A percentile compares a stretch with the other conserved stretches of the same genome.
phyloP scores from a whole-genome alignment of 192 early-diverging fungal species.

The Coemansia sp. region DNA sequence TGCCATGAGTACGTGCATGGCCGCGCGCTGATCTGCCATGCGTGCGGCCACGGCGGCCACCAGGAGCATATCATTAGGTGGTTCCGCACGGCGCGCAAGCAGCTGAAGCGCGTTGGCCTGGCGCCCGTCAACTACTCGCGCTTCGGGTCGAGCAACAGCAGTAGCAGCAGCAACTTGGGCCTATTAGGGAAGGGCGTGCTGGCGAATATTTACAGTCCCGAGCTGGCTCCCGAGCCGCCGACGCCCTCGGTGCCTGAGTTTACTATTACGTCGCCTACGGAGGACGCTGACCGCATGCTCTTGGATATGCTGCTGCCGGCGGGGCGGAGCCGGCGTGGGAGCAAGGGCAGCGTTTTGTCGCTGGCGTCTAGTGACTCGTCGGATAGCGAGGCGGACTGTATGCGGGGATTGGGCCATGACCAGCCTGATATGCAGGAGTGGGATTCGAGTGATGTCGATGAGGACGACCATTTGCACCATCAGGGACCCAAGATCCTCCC shows the following conservation, averaged over 20 bases:
- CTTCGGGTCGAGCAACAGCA: conserved; percentile 22
- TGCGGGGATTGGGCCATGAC: background rate
- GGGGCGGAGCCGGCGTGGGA: background rate
- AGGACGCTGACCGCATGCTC: background rate
- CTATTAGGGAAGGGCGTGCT: background rate
- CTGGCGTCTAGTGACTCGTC: conserved; percentile 12
- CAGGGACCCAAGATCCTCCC: background rate
- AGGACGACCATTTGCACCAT: conserved; percentile 31
- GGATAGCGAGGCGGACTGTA: background rate
- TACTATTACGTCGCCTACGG: background rate
- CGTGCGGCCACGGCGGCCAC: conserved; percentile 57
- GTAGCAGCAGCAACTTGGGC: conserved; percentile 30
- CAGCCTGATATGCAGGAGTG: background rate
- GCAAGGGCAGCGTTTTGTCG: conserved; percentile 13
- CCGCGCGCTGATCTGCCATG: conserved; percentile 52
- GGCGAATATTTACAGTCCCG: background rate
- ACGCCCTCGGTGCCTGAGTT: background rate
- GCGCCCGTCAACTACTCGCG: conserved; percentile 16
- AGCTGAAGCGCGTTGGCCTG: conserved; percentile 34
- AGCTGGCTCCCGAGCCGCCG: background rate
- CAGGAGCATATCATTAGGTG: conserved; percentile 55
- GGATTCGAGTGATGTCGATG: conserved; percentile 35
- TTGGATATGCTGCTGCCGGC: conserved; percentile 3
- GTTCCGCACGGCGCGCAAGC: conserved; percentile 42
- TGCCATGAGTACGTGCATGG: conserved; percentile 58